These are phyloP conservation scores for Metschnikowia baotianmanensis DNA, from an alignment of 805 yeast species.

Conservation along the genomic window DNA sequence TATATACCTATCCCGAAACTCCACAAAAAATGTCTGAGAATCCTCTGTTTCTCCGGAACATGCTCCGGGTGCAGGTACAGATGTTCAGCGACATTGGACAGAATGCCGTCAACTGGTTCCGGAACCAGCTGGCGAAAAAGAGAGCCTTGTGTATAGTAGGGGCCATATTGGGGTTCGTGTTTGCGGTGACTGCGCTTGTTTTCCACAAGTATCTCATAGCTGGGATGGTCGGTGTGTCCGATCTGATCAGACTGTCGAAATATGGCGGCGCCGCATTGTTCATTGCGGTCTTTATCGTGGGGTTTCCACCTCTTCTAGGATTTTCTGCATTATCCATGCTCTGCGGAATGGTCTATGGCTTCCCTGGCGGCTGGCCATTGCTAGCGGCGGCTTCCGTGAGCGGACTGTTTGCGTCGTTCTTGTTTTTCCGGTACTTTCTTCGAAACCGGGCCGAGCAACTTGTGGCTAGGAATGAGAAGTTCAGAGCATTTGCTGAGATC, in stretches of 20 bases:
- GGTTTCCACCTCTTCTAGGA: conserved; percentile 91
- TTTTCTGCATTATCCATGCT: conserved; percentile 65
- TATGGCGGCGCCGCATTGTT: conserved; percentile 50
- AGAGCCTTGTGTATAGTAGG: conserved; percentile 15
- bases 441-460: conserved; percentile 56
- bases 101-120: conserved; percentile 17
- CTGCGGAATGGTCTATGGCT: conserved; percentile 82
- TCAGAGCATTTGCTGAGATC: conserved; percentile 73
- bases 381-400: conserved; percentile 63
- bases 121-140: conserved; percentile 17
- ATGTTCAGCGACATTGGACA: conserved; percentile 6
- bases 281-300: conserved; percentile 55
- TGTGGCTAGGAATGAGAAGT: conserved; percentile 57
- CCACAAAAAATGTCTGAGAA: background rate
- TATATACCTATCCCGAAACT: no score
- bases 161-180: conserved; percentile 18
- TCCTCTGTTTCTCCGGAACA: background rate
- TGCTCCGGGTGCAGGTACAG: conserved; percentile 4
- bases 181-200: conserved; percentile 23
- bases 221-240: conserved; percentile 41
- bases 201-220: conserved; percentile 38
- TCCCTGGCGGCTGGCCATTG: conserved; percentile 74
- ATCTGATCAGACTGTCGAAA: conserved; percentile 39
- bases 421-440: conserved; percentile 60
- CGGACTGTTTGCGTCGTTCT: conserved; percentile 77